Evolutionary conservation across 257 asterid species (phyloP), one percentile per base, ranked within the genome.

Genomic region (Ophiorrhiza pumila): DNA sequence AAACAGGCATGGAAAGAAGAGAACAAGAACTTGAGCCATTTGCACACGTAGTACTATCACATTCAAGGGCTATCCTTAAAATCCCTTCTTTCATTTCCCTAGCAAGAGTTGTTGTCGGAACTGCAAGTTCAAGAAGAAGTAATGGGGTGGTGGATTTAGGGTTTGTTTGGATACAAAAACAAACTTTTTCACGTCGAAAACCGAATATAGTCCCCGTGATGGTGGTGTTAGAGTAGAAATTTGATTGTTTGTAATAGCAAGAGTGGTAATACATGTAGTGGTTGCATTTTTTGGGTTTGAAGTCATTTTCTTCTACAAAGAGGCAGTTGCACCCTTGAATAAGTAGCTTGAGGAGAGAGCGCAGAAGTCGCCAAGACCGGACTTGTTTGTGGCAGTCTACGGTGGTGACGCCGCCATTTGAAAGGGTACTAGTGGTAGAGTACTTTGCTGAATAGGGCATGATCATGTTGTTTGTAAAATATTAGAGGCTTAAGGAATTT

Each of bases 301-400:
- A 49, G 31, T 74, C 41, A 57, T 75, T 77, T 76, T 82, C 80
- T 53, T 88, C 80, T 23, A 75, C 78, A 69, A 83, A 27, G n/a
- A 78, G 68, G 80, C 87, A 81, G 52, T 84, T 82, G 88, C 91
- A 88, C n/a, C 83, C 82, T 6, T 89, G 90, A 53, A 88, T 76
- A 75, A 88, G 94, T 60, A 84, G 81, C 69, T 81, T 79, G 31
- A 82, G 71, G 22, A 88, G 69, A 39, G 84, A 71, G 46, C 91
- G 91, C 79, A 88, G 90, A 79, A 88, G 88, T 79, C 88, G 75
- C 94, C 94, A 88, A 2, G 94, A 88, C 23, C 85, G 77, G 75
- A 88, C 91, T 77, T 88, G 94, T 17, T 88, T 88, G 63, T 88
- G 80, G 73, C 94, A 88, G 75, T 88, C 90, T 2, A 88, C 90